These are phyloP conservation scores for Trametes cubensis DNA, from an alignment of 768 basidiomycete genomes.

Conservation along the genomic window DNA sequence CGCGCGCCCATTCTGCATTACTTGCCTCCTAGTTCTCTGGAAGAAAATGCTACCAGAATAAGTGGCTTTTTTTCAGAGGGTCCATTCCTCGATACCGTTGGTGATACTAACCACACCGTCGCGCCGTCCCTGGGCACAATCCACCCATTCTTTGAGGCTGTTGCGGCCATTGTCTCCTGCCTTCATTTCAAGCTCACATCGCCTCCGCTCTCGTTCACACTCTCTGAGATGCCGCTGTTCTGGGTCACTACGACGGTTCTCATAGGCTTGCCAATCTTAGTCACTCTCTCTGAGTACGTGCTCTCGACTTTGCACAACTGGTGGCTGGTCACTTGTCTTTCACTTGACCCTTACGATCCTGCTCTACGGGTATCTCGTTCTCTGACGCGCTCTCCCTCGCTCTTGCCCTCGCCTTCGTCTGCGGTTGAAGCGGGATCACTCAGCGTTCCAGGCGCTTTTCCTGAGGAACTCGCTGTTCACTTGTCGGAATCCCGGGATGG, in stretches of 20 bases:
- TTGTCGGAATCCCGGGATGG: not conserved
- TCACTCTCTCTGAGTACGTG: too few relatives aligned
- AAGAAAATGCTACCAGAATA: not conserved
- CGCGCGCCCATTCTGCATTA: not conserved
- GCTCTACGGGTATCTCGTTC: too few relatives aligned
- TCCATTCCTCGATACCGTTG: not conserved
- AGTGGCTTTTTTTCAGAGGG: not conserved
- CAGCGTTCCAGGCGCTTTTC: too few relatives aligned
- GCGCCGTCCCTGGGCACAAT: not conserved
- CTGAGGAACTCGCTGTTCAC: too few relatives aligned
- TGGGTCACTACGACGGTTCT: not conserved
- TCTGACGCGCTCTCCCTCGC: too few relatives aligned
- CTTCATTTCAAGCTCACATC: not conserved
- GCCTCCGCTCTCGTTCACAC: not conserved
- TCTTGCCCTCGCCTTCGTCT: too few relatives aligned
- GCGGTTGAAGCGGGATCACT: too few relatives aligned
- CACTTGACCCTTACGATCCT: too few relatives aligned
- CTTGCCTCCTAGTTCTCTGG: not conserved
- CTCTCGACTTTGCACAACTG: too few relatives aligned
- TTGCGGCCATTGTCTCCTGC: not conserved
- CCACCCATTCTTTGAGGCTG: constrained; percentile 1
- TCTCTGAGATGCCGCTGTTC: not conserved
- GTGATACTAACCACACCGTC: too few relatives aligned
- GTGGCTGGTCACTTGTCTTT: too few relatives aligned
- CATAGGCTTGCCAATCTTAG: too few relatives aligned